Conservation (phyloP, 306 rosid species). For the Cucurbita pepo region DNA sequence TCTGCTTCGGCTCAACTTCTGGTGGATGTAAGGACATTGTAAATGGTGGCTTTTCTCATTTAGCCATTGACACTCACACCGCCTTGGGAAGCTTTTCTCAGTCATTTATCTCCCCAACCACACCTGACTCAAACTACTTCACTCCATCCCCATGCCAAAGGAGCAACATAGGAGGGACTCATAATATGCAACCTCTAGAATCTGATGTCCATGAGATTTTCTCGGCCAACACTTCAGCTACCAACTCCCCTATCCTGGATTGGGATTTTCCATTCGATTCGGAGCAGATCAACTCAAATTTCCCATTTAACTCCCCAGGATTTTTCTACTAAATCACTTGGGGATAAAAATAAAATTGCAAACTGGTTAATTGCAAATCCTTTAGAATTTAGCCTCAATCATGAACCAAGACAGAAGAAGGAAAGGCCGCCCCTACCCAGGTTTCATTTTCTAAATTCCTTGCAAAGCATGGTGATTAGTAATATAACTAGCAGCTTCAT, state of each 20-base stretch:
- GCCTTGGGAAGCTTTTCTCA: constrained; percentile 25
- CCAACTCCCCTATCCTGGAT: constrained; percentile 46
- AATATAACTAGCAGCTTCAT: background rate
- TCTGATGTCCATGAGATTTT: constrained; percentile 39
- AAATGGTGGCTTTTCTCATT: constrained; percentile 2
- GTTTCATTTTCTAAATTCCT: background rate
- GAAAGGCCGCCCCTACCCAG: background rate
- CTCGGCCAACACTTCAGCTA: constrained; percentile 49
- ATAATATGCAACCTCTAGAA: constrained; percentile 17
- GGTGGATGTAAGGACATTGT: constrained; percentile 15
- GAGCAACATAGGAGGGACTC: constrained; percentile 4
- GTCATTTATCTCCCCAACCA: constrained; percentile 23
- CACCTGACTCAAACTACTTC: constrained; percentile 28
- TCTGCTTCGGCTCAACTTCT: constrained; percentile 50
- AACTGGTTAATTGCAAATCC: background rate
- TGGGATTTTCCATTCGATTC: constrained; percentile 44
- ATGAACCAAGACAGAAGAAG: background rate
- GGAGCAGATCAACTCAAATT: constrained; percentile 27
- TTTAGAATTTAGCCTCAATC: background rate
- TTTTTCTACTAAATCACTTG: constrained; percentile 17
- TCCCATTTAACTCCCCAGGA: constrained; percentile 32
- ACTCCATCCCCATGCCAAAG: constrained; percentile 25
- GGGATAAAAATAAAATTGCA: background rate
- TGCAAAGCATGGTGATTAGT: background rate
- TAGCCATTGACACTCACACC: constrained; percentile 1